Percentiles rank a stretch among this genome's conserved stretches.
Conservation (phyloP, 2,329 filamentous ascomycete genomes). For the Oidium heveae region DNA sequence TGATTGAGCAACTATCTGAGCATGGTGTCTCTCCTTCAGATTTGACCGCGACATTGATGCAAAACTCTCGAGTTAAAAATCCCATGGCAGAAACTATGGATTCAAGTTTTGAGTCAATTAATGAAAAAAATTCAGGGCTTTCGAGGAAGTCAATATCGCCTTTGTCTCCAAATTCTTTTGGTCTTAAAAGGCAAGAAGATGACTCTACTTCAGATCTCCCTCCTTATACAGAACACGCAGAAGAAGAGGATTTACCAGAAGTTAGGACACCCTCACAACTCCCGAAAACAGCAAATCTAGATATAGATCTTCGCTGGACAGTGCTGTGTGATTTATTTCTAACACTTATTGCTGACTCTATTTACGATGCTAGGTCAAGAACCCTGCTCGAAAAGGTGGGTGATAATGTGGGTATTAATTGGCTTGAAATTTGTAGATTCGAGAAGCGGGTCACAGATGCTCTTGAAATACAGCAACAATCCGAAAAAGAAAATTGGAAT, state of each 20-base stretch:
- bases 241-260: conserved; percentile 46
- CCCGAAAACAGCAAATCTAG: conserved; percentile 57
- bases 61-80: conserved; percentile 80
- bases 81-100: conserved; percentile 39
- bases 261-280: conserved; percentile 67
- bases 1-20: conserved; percentile 91
- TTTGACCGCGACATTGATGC: conserved; percentile 65
- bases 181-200: conserved; percentile 17
- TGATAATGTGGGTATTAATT: conserved; percentile 53
- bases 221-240: conserved; percentile 31
- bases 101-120: conserved; percentile 9
- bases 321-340: conserved; percentile 89
- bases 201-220: conserved; percentile 25
- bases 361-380: conserved; percentile 76
- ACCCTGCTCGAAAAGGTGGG: conserved; percentile 65
- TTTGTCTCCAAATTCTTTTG: conserved; percentile 12
- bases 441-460: conserved; percentile 94
- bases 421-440: conserved; percentile 86
- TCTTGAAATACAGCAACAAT: conserved; percentile 88
- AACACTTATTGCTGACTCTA: conserved; percentile 82
- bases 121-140: conserved; percentile 2
- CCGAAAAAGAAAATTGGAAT: conserved; percentile 92
- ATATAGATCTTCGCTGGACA: conserved; percentile 93
- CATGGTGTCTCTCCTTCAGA: conserved; percentile 74
- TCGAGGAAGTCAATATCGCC: conserved; percentile 6